Evolutionary conservation across 352 stramenopile species (phyloP).

Genomic region (Globisporangium orthogonon): DNA sequence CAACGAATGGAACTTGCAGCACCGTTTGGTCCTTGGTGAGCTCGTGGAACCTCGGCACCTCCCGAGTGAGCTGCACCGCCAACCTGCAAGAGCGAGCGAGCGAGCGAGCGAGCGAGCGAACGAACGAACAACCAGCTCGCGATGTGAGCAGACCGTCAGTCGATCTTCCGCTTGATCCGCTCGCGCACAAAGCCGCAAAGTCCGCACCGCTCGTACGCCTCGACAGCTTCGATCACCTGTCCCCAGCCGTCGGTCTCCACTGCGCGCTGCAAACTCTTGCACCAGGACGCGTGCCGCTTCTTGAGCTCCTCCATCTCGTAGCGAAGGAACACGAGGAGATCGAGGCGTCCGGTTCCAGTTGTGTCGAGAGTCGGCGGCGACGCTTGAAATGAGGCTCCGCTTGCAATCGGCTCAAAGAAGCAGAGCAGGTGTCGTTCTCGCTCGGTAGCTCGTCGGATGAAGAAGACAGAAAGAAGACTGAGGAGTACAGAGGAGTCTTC

Average conservation of each 20-base stretch:
- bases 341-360: not conserved
- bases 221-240: conserved; percentile 69
- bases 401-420: too few relatives aligned
- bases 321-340: not conserved
- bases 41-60: conserved; percentile 30
- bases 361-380: too few relatives aligned
- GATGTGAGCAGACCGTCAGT: too few relatives aligned
- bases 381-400: too few relatives aligned
- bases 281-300: conserved; percentile 50
- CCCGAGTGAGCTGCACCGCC: conserved; percentile 25
- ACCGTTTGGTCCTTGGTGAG: conserved; percentile 37
- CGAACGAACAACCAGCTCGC: not conserved
- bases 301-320: conserved; percentile 32
- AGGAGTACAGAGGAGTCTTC: too few relatives aligned
- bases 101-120: not conserved
- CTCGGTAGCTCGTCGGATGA: too few relatives aligned
- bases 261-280: conserved; percentile 43
- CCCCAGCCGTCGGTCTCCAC: conserved; percentile 63
- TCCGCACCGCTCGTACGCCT: conserved; percentile 58
- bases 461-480: too few relatives aligned
- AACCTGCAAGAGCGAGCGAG: conserved; percentile 19
- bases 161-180: too few relatives aligned
- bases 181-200: not conserved
- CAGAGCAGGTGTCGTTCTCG: too few relatives aligned
- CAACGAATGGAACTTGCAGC: not conserved